Conservation (phyloP, 2,329 filamentous ascomycete species). For the Biscogniauxia sp. region DNA sequence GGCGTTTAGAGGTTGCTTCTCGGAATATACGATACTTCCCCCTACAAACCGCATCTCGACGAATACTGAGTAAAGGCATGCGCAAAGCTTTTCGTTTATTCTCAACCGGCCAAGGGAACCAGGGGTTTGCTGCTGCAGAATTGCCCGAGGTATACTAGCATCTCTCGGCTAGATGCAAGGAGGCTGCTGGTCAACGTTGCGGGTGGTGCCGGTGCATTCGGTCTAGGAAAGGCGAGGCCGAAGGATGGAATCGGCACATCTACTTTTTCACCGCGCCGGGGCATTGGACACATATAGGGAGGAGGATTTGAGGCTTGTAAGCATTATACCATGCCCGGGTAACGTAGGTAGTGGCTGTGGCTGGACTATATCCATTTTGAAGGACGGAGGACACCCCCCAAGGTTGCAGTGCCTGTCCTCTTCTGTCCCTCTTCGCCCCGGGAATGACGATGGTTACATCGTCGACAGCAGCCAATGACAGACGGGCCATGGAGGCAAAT, state of each 20-base stretch:
- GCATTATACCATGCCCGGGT: background rate
- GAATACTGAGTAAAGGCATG: slow-evolving; percentile 1
- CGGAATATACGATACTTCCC: slow-evolving; percentile 17
- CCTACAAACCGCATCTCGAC: background rate
- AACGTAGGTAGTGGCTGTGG: background rate
- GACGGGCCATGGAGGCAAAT: background rate
- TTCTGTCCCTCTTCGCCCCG: background rate
- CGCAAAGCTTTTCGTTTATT: slow-evolving; percentile 18
- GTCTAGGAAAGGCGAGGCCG: background rate
- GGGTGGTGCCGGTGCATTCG: background rate
- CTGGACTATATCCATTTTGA: background rate
- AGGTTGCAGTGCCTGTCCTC: background rate
- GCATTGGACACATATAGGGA: background rate
- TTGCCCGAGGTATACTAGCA: background rate
- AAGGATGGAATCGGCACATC: background rate
- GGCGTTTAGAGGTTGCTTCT: slow-evolving; percentile 28
- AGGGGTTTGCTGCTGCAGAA: background rate
- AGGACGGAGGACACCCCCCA: background rate
- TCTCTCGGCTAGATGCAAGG: background rate
- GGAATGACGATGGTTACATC: background rate
- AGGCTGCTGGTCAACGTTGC: background rate
- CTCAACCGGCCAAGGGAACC: background rate
- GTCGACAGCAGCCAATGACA: background rate
- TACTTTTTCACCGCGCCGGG: background rate
- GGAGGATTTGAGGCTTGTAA: background rate